phyloP scores from a whole-genome alignment of 2,329 filamentous ascomycete species.

The Lizonia empirigonia region DNA sequence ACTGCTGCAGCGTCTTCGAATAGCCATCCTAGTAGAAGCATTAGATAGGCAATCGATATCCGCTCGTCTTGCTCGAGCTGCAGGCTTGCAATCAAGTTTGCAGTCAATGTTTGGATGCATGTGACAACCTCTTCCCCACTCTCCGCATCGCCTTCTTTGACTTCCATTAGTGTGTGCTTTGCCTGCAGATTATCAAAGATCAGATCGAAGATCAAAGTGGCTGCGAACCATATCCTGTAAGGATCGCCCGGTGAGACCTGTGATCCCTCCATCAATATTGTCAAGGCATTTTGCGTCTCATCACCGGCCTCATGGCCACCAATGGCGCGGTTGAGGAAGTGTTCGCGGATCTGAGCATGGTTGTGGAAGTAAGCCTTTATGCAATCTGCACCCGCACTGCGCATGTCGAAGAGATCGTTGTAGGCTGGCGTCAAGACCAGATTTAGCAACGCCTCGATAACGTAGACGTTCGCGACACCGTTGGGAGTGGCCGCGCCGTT shows the following conservation, averaged over 20 bases:
- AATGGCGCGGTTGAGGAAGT: conserved; percentile 88
- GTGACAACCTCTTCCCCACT: conserved; percentile 95
- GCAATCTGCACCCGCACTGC: conserved; percentile 85
- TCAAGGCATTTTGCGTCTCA: conserved; percentile 86
- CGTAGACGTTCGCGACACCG: conserved; percentile 71
- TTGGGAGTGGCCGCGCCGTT: conserved; percentile 54
- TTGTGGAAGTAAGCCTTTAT: conserved; percentile 90
- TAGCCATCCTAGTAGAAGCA: conserved; percentile 86
- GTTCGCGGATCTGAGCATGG: conserved; percentile 78
- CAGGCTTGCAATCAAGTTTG: conserved; percentile 81
- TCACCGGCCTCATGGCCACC: conserved; percentile 82
- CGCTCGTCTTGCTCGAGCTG: conserved; percentile 78
- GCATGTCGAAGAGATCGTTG: conserved; percentile 74
- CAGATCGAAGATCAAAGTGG: conserved; percentile 83
- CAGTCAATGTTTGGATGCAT: conserved; percentile 84
- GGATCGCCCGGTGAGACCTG: conserved; percentile 71
- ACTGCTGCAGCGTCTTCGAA: conserved; percentile 92
- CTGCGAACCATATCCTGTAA: conserved; percentile 88
- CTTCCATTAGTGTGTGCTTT: conserved; percentile 77
- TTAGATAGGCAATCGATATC: conserved; percentile 82
- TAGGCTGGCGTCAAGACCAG: conserved; percentile 73
- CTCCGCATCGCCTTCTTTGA: conserved; percentile 87
- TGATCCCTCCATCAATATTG: conserved; percentile 74
- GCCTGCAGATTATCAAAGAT: conserved; percentile 79
- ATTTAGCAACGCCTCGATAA: conserved; percentile 91